These are phyloP conservation scores for Fusarium anguioides DNA, from an alignment of 2,329 filamentous ascomycete genomes.

Conservation along the genomic window DNA sequence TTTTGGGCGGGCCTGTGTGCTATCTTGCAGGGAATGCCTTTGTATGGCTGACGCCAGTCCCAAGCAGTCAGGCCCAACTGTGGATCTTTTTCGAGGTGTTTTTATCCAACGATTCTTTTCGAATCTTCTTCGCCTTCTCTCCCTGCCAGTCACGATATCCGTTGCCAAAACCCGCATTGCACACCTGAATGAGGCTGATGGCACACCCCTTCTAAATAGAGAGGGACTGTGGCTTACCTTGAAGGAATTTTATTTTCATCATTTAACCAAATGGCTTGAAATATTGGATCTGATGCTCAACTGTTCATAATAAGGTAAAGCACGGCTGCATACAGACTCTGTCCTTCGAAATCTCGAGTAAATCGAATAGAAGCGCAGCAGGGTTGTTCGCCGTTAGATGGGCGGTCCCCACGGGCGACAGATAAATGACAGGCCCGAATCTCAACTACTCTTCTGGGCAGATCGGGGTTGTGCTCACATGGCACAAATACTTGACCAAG, in stretches of 20 bases:
- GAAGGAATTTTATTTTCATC: not conserved
- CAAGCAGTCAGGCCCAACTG: constrained; percentile 54
- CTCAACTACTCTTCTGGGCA: constrained; percentile 3
- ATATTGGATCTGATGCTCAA: not conserved
- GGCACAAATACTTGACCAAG: constrained; percentile 24
- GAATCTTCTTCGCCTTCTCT: constrained; percentile 30
- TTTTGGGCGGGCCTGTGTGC: constrained; percentile 28
- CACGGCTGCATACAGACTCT: constrained; percentile 1
- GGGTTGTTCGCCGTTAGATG: constrained; percentile 22
- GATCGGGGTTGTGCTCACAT: constrained; percentile 23
- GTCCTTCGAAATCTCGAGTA: constrained; percentile 18
- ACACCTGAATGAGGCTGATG: constrained; percentile 28
- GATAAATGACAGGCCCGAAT: constrained; percentile 22
- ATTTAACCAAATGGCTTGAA: not conserved
- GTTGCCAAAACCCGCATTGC: constrained; percentile 12
- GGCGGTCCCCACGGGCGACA: constrained; percentile 15
- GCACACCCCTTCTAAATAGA: constrained; percentile 16
- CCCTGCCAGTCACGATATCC: constrained; percentile 35
- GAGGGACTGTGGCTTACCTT: constrained; percentile 7
- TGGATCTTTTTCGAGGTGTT: constrained; percentile 44
- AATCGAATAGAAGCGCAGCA: constrained; percentile 29
- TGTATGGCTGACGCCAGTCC: constrained; percentile 37
- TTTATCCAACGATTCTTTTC: constrained; percentile 41
- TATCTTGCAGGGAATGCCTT: constrained; percentile 42
- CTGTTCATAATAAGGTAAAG: not conserved